phyloP scores from a whole-genome alignment of 2,329 filamentous ascomycete species.

The Arthrinium puccinioides region DNA sequence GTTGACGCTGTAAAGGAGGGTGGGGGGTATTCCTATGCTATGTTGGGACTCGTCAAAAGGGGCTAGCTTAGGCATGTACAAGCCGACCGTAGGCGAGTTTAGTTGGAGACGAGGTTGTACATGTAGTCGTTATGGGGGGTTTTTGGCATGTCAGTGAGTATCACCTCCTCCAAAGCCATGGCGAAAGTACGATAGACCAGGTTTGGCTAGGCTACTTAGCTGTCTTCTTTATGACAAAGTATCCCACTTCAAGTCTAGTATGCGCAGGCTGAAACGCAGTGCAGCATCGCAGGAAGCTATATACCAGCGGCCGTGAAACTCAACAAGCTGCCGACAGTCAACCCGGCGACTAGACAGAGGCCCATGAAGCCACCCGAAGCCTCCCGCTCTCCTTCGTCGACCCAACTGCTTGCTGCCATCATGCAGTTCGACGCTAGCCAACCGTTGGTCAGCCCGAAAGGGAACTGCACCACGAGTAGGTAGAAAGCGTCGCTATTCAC shows the following conservation, averaged over 20 bases:
- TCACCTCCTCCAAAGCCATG: too few species aligned
- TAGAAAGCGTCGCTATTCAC: conserved; percentile 84
- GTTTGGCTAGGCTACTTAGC: too few species aligned
- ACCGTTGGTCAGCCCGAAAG: conserved; percentile 81
- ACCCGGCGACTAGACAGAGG: conserved; percentile 74
- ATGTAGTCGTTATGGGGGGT: too few species aligned
- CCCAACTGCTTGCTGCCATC: conserved; percentile 81
- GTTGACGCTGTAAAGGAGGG: conserved; percentile 6
- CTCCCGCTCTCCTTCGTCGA: conserved; percentile 75
- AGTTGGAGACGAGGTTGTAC: too few species aligned
- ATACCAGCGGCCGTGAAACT: conserved; percentile 67
- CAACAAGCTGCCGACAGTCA: conserved; percentile 78
- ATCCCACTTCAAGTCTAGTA: too few species aligned
- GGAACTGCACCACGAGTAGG: conserved; percentile 70
- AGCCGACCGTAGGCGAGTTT: too few species aligned
- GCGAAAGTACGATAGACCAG: too few species aligned
- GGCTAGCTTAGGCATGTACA: too few species aligned
- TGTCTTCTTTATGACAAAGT: too few species aligned
- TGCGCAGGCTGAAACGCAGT: too few species aligned
- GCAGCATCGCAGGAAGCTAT: conserved; percentile 17
- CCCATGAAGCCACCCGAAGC: conserved; percentile 93
- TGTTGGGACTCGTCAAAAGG: too few species aligned
- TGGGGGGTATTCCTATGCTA: neutral
- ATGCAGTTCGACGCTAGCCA: conserved; percentile 83
- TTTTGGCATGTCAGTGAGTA: too few species aligned